Evolutionary conservation across 495 filamentous ascomycete species (phyloP).

Genomic region (Xylaria longipes): DNA sequence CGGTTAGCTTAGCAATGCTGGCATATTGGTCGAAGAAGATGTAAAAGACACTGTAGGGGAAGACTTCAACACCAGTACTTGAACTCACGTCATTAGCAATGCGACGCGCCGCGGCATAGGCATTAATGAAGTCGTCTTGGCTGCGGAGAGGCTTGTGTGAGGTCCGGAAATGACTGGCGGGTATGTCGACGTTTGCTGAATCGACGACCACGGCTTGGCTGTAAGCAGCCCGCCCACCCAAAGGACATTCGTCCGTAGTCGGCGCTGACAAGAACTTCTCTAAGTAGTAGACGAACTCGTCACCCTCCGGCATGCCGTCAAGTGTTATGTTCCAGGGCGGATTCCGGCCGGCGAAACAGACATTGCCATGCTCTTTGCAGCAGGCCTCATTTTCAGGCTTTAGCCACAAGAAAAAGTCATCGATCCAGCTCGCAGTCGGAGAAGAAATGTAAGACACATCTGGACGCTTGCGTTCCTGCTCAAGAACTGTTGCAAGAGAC

Average conservation of each 20-base stretch:
- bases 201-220: constrained; percentile 85
- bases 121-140: constrained; percentile 92
- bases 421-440: constrained; percentile 93
- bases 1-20: constrained; percentile 78
- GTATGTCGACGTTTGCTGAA: constrained; percentile 63
- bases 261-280: constrained; percentile 81
- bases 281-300: constrained; percentile 86
- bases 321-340: constrained; percentile 89
- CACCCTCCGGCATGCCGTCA: constrained; percentile 86
- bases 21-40: constrained; percentile 99
- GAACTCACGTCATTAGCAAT: constrained; percentile 77
- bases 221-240: constrained; percentile 88
- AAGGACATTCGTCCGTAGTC: constrained; percentile 80
- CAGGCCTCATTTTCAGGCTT: constrained; percentile 84
- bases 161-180: constrained; percentile 89
- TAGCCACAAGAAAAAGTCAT: constrained; percentile 95
- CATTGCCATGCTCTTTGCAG: constrained; percentile 67
- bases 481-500: constrained; percentile 85
- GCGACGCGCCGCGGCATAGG: constrained; percentile 87
- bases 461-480: constrained; percentile 88
- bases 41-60: constrained; percentile 96
- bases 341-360: constrained; percentile 78
- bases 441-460: constrained; percentile 91
- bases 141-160: constrained; percentile 82
- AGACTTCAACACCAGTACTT: constrained; percentile 75